Evolutionary conservation across 2,329 filamentous ascomycete species (phyloP).

Genomic region (Nothopassalora personata): DNA sequence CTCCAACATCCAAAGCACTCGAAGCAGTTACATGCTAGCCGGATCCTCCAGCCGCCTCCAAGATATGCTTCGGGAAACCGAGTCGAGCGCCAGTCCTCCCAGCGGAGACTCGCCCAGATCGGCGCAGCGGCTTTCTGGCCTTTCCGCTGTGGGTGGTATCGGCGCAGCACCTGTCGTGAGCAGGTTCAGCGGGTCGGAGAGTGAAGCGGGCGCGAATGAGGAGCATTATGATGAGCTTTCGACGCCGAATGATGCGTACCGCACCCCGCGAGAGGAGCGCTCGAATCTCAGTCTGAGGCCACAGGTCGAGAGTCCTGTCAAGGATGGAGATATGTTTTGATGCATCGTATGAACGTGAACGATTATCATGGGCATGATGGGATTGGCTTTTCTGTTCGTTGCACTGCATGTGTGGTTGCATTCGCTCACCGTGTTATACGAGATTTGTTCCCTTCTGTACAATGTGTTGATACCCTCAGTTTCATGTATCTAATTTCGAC

Average conservation of each 20-base stretch:
- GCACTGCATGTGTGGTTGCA: not conserved
- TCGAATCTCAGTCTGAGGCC: slow-evolving; percentile 17
- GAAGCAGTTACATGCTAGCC: slow-evolving; percentile 25
- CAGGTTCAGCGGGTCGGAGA: slow-evolving; percentile 25
- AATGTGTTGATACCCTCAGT: not conserved
- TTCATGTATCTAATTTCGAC: not conserved
- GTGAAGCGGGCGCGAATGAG: slow-evolving; percentile 14
- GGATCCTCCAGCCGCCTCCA: slow-evolving; percentile 23
- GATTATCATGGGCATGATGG: not conserved
- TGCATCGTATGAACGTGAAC: not conserved
- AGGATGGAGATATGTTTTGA: slow-evolving; percentile 25
- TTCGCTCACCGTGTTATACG: not conserved
- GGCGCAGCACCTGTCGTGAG: slow-evolving; percentile 10
- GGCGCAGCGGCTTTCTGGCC: slow-evolving; percentile 12
- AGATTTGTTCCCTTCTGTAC: not conserved
- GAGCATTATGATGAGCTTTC: slow-evolving; percentile 16
- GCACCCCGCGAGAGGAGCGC: slow-evolving; percentile 28
- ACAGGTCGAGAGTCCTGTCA: slow-evolving; percentile 2
- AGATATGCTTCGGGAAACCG: slow-evolving; percentile 26
- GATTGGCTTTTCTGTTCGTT: not conserved
- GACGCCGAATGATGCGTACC: slow-evolving; percentile 27
- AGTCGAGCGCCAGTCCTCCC: slow-evolving; percentile 12
- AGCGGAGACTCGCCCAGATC: slow-evolving; percentile 10
- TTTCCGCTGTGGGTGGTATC: not conserved
- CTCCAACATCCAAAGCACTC: slow-evolving; percentile 19